A percentile compares a stretch with the other conserved stretches of the same genome.
These are phyloP conservation scores for Quercus wislizeni DNA, from an alignment of 306 rosid species.

Conservation along the genomic window DNA sequence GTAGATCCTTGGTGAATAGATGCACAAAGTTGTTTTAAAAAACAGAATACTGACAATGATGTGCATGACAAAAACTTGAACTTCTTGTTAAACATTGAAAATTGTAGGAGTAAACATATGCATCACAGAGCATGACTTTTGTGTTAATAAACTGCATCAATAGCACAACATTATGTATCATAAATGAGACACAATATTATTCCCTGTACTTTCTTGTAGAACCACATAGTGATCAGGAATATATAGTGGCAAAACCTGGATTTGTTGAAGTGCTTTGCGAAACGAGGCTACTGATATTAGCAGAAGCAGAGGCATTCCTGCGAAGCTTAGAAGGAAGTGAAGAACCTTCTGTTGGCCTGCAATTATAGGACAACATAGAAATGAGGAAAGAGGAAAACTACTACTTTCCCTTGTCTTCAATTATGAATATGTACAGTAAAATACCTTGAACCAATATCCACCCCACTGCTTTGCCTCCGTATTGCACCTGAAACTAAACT, in stretches of 20 bases:
- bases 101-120: background rate
- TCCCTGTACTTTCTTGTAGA: background rate
- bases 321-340: constrained; percentile 60
- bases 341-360: constrained; percentile 58
- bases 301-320: constrained; percentile 78
- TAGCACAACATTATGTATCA: background rate
- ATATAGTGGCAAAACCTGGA: constrained; percentile 42
- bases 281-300: constrained; percentile 67
- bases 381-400: background rate
- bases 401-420: background rate
- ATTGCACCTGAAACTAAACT: constrained; percentile 45
- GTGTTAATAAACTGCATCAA: background rate
- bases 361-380: constrained; percentile 5
- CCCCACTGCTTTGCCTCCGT: constrained; percentile 67
- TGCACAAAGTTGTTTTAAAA: background rate
- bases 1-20: background rate
- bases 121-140: background rate
- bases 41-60: background rate
- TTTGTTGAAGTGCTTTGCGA: constrained; percentile 44
- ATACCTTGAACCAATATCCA: constrained; percentile 66
- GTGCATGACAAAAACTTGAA: background rate
- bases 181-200: background rate
- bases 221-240: background rate
- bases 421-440: constrained; percentile 2
- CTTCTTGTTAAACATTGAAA: background rate